Evolutionary conservation across 441 rosid genomes (phyloP), one percentile per base, ranked within the genome.

Genomic region (Erysimum cheiri): DNA sequence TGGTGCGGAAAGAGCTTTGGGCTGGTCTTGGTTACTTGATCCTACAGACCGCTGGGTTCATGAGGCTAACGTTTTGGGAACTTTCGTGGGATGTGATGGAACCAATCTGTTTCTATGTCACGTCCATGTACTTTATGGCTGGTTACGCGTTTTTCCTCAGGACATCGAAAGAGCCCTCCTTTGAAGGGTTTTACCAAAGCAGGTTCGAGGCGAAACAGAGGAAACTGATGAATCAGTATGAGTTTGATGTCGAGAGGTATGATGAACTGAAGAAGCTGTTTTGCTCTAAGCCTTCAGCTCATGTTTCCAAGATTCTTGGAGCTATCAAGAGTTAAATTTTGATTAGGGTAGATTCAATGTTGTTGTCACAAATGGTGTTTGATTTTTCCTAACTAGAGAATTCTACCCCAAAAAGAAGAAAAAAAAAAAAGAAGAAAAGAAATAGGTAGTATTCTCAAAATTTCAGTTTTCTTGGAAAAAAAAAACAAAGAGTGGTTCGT

Each of bases 41-140:
- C 14, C 70, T 82, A 50, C 99, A 95, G 80, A 95, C 99, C 2
- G 88, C 84, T 0, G 97, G 80, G 24, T 92, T 92, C 90, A 88
- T 92, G 98, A 85, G 99, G 86, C 84, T 95, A 4, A 95, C 99
- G 0, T 95, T 95, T 58, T 92, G 99, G 98, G 99, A 92, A 73
- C 92, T 92, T 14, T 80, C 97, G 0, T 95, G 99, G 99, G 99
- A 95, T 14, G 97, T 95, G 9, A 95, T 95, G 99, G 99, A 95
- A 50, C 99, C 99, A 0, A 89, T 95, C 48, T 95, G 99, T 78
- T 95, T 87, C 93, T 92, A 82, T n/a, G 83, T 86, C 2, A 92
- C 99, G 0, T 90, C 98, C 17, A 24, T 82, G 1, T 90, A 92
- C 72, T 85, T 80, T 75, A 87, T 90, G 88, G 88, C 82, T 22